phyloP scores from a whole-genome alignment of 305 asterid species.

The Fraxinus paxiana region DNA sequence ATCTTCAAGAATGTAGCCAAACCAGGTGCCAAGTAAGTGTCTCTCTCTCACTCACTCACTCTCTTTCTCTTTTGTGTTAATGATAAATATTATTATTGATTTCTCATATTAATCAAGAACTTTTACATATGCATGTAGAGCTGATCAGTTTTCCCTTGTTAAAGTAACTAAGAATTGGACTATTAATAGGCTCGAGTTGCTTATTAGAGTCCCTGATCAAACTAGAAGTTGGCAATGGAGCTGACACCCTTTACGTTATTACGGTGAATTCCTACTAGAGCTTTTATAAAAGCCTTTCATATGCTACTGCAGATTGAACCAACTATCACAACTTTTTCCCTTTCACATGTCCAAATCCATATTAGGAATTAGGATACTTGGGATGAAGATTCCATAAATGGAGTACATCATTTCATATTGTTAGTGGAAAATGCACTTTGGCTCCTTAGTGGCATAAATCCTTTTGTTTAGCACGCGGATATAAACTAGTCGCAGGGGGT shows the following conservation, averaged over 20 bases:
- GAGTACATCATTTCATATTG: not conserved
- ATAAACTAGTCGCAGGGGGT: not conserved
- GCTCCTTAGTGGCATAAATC: not conserved
- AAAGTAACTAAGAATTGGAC: not conserved
- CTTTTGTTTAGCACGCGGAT: not conserved
- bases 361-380: not conserved
- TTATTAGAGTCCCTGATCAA: not conserved
- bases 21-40: slow-evolving; percentile 55
- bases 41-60: not conserved
- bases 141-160: not conserved
- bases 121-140: not conserved
- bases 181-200: not conserved
- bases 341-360: not conserved
- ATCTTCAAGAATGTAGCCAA: slow-evolving; percentile 63
- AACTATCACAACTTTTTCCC: not conserved
- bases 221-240: not conserved
- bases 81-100: not conserved
- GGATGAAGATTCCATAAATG: not conserved
- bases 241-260: not conserved
- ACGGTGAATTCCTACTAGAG: not conserved
- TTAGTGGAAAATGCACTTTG: not conserved
- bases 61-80: not conserved
- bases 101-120: not conserved
- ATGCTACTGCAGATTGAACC: not conserved
- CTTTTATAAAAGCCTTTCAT: not conserved